phyloP scores from a whole-genome alignment of 805 yeast species.

The Saccharomycopsis microspora region DNA sequence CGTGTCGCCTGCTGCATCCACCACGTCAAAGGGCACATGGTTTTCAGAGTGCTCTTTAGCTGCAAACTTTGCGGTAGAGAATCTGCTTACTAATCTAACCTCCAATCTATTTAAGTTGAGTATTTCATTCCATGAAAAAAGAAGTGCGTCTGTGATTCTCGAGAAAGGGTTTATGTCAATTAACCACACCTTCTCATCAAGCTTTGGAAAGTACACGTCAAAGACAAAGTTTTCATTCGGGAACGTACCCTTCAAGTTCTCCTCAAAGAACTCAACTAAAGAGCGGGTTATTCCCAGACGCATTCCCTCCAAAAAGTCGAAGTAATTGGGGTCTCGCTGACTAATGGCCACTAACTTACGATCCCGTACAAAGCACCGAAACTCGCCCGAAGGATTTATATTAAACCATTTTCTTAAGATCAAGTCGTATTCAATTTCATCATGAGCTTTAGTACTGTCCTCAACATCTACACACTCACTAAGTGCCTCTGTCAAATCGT shows the following conservation, averaged over 20 bases:
- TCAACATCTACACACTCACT: slow-evolving; percentile 30
- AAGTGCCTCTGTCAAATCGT: slow-evolving; percentile 70
- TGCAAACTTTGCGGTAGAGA: slow-evolving; percentile 67
- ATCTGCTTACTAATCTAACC: slow-evolving; percentile 56
- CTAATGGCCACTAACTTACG: slow-evolving; percentile 57
- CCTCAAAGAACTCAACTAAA: slow-evolving; percentile 46
- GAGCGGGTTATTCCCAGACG: slow-evolving; percentile 33
- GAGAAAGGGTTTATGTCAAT: slow-evolving; percentile 84
- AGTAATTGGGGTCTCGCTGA: slow-evolving; percentile 81
- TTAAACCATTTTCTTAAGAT: slow-evolving; percentile 76
- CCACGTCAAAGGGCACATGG: slow-evolving; percentile 85
- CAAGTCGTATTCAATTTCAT: slow-evolving; percentile 39
- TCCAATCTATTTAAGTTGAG: slow-evolving; percentile 28
- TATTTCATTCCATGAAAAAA: slow-evolving; percentile 82
- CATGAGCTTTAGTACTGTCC: slow-evolving; percentile 16
- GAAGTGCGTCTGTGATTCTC: slow-evolving; percentile 62
- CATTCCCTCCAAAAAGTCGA: slow-evolving; percentile 51
- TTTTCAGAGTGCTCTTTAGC: slow-evolving; percentile 78
- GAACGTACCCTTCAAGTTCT: slow-evolving; percentile 34
- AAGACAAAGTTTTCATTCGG: slow-evolving; percentile 50
- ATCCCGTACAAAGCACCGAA: slow-evolving; percentile 70
- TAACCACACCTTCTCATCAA: slow-evolving; percentile 51
- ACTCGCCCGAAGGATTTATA: slow-evolving; percentile 84
- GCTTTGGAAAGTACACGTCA: slow-evolving; percentile 77
- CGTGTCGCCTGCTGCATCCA: slow-evolving; percentile 69